Base-by-base conservation (phyloP, 768 basidiomycete genomes). In the Lactarius vividus region DNA sequence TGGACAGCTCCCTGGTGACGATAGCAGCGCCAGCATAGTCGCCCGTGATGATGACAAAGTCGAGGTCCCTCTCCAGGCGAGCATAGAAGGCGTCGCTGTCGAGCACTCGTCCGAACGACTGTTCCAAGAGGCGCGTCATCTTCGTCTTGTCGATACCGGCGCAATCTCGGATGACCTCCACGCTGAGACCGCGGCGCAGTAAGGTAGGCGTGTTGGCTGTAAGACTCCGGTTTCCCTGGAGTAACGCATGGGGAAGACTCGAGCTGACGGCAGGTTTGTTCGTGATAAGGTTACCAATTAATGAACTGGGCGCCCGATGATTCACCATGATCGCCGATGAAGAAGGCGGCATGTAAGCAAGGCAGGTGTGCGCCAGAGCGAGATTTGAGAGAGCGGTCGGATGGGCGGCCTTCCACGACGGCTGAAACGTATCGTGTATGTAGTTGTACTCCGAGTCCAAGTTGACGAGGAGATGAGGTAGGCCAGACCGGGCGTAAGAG, bases 301-400 rank as follows among this genome's bases (percentile, higher is more conserved):
- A 85, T 2, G 93, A 93, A 67, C 92, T 93, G 0, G 95, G 92
- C 1, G 95, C 96, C 58, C 95, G 92, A 78, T 99, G 97, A 16
- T 94, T 96, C 57, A 98, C 97, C 87, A 99, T 91, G 70, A 98
- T 82, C 15, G 95, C 97, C 18, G 95, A 97, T 2, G 96, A 94
- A 3, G 91, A 85, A 8, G 90, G 85, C 1, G 97, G 97, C 92
- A 99, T 97, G 76, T 93, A 91, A 2, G 83, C 79, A 46, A 99
- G 83, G 75, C 97, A 99, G 42, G 86, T 89, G 39, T 86, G 86
- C 11, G 97, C 90, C 44, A 99, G 83, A 8, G 85, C 77, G 15
- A 99, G 82, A 76, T 98, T 98, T 28, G 88, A 82, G 31, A 98
- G 83, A 4, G 96, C 86, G 0, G 94, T 88, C 4, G 95, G 95